Conservation (phyloP, 495 filamentous ascomycete species). For the Penicillium robsamsonii region DNA sequence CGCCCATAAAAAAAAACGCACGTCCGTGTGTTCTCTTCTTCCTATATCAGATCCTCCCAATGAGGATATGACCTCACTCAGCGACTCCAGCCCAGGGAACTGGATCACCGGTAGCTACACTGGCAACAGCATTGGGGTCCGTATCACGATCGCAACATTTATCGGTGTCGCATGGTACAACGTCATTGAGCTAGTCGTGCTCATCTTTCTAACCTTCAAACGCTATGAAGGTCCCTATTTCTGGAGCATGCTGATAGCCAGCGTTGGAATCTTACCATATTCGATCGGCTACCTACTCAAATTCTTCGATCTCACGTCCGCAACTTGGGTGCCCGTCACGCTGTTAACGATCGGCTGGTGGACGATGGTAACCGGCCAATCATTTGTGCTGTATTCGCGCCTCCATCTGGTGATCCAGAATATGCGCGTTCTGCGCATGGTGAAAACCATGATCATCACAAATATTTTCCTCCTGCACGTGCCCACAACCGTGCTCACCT, state of each 20-base stretch:
- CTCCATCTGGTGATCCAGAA: slow-evolving; percentile 39
- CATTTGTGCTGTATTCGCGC: slow-evolving; percentile 41
- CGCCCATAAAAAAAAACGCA: slow-evolving; percentile 5
- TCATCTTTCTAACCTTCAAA: slow-evolving; percentile 44
- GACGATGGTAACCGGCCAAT: slow-evolving; percentile 43
- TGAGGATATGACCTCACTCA: slow-evolving; percentile 23
- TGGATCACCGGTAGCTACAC: slow-evolving; percentile 33
- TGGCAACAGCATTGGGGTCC: slow-evolving; percentile 24
- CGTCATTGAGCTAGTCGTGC: slow-evolving; percentile 37
- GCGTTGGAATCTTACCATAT: slow-evolving; percentile 33
- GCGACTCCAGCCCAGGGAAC: slow-evolving; percentile 26
- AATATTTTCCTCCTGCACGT: slow-evolving; percentile 37
- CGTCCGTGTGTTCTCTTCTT: slow-evolving; percentile 3
- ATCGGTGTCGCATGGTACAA: slow-evolving; percentile 40
- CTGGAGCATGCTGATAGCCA: slow-evolving; percentile 41
- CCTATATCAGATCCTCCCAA: not conserved
- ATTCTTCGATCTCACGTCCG: slow-evolving; percentile 32
- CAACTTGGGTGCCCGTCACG: slow-evolving; percentile 30
- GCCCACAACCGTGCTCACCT: slow-evolving; percentile 35
- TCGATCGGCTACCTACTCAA: slow-evolving; percentile 39
- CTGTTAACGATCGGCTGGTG: slow-evolving; percentile 39
- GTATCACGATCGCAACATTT: slow-evolving; percentile 41
- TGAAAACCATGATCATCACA: slow-evolving; percentile 38
- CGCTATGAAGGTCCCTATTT: slow-evolving; percentile 42
- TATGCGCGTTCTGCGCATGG: slow-evolving; percentile 22